phyloP scores from a whole-genome alignment of 2,329 filamentous ascomycete species.

The Elsinoe fawcettii region DNA sequence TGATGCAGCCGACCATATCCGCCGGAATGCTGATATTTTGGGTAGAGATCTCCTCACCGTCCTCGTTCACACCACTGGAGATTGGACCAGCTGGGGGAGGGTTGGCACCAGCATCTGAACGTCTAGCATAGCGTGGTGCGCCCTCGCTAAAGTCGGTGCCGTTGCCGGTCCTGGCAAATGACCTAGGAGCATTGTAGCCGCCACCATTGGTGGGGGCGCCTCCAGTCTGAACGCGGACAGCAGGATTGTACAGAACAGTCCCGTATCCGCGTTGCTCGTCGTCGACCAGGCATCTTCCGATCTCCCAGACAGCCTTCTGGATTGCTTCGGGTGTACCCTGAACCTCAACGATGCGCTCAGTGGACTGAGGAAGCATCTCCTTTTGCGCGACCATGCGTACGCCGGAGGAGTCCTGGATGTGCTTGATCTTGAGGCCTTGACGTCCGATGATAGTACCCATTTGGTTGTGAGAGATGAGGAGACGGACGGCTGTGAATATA shows the following conservation, averaged over 20 bases:
- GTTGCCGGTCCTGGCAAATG: slow-evolving; percentile 83
- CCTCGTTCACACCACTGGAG: slow-evolving; percentile 46
- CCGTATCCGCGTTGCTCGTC: slow-evolving; percentile 96
- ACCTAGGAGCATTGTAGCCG: slow-evolving; percentile 33
- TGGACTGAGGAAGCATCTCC: slow-evolving; percentile 98
- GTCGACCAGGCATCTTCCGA: slow-evolving; percentile 95
- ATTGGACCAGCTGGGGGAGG: slow-evolving; percentile 71
- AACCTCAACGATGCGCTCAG: slow-evolving; percentile 93
- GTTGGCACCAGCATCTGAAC: slow-evolving; percentile 70
- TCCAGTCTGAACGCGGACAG: slow-evolving; percentile 71
- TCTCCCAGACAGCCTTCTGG: slow-evolving; percentile 95
- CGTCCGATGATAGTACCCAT: slow-evolving; percentile 99
- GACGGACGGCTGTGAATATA: slow-evolving; percentile 67
- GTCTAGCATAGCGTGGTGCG: slow-evolving; percentile 62
- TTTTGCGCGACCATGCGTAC: slow-evolving; percentile 99
- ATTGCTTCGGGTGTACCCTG: slow-evolving; percentile 93
- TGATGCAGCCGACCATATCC: slow-evolving; percentile 99
- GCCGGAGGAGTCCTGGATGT: slow-evolving; percentile 93
- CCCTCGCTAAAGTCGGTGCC: slow-evolving; percentile 94
- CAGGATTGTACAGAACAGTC: slow-evolving; percentile 95
- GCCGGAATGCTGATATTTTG: slow-evolving; percentile 99
- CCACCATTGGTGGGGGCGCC: slow-evolving; percentile 47
- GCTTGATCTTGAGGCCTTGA: slow-evolving; percentile 97
- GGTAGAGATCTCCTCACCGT: slow-evolving; percentile 94
- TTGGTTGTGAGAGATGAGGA: slow-evolving; percentile 98